These are phyloP conservation scores for Encephalitozoon cuniculi DNA, from an alignment of 371 early-diverging fungal genomes.

Conservation along the genomic window DNA sequence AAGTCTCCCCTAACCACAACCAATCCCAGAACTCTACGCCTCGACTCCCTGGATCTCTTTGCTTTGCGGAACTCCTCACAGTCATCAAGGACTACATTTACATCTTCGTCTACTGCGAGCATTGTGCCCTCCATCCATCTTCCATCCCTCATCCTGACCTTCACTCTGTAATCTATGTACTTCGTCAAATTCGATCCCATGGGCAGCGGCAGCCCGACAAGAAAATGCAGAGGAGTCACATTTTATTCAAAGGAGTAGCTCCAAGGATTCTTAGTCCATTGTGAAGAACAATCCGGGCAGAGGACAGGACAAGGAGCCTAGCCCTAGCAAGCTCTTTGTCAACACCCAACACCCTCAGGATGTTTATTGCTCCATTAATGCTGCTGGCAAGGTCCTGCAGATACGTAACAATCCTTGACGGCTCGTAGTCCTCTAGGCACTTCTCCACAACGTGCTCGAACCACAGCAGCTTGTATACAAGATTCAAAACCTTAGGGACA, in stretches of 20 bases:
- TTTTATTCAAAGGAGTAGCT: constrained; percentile 69
- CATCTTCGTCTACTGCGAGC: neutral
- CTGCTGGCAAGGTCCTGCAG: constrained; percentile 73
- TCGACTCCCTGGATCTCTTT: neutral
- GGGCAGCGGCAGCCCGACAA: neutral
- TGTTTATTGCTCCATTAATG: constrained; percentile 72
- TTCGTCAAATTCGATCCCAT: neutral
- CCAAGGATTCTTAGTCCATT: constrained; percentile 72
- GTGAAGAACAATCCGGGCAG: constrained; percentile 68
- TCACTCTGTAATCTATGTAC: constrained; percentile 17
- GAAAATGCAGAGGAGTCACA: constrained; percentile 63
- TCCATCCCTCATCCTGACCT: constrained; percentile 6
- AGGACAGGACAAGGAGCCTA: constrained; percentile 68
- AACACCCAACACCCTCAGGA: constrained; percentile 70
- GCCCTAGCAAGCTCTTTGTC: constrained; percentile 71
- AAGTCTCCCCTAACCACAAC: constrained; percentile 1
- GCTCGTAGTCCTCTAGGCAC: constrained; percentile 68
- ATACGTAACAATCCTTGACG: constrained; percentile 80
- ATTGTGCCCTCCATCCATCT: constrained; percentile 18
- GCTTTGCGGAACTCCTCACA: constrained; percentile 7
- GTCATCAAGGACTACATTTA: constrained; percentile 23
- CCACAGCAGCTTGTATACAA: constrained; percentile 72
- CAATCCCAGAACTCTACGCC: constrained; percentile 2
- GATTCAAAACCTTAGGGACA: constrained; percentile 67
- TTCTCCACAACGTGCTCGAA: constrained; percentile 74